Base-by-base conservation (phyloP, 1,284 basidiomycete species). In the Boletellus deceptivus region DNA sequence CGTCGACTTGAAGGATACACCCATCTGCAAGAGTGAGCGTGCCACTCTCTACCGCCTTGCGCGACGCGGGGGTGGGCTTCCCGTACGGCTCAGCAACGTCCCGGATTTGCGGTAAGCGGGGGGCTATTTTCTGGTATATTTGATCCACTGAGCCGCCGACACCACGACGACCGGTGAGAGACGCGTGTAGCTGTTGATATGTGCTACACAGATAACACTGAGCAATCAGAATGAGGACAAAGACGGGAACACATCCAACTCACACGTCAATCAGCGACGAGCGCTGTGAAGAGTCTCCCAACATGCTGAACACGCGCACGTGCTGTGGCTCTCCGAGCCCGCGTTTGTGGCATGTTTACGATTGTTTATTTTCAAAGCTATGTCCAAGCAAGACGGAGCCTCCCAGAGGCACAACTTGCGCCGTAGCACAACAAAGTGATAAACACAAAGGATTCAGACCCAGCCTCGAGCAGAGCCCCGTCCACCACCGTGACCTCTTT, bases 401-500 rank as follows among this genome's bases (percentile, higher is more conserved):
- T 6, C 27, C 35, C 35, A 37, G 27, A 8, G 17, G n/a, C 18
- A 6, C 36, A 37, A 20, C 7, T 43, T n/a, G n/a, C n/a, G 13
- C 4, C 10, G 34, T 22, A 5, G 22, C 11, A 11, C 1, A 24
- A 10, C 24, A 43, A 25, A 25, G 8, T 9, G 25, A 9, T 25
- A n/a, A n/a, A n/a, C n/a, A n/a, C n/a, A 37, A 20, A 37, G 11
- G 37, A 37, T 36, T 69, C 67, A 84, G 40, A 78, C 79, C 85
- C 84, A 89, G 36, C 84, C 84, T 38, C 77, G 72, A 20, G 86
- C 87, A 39, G 86, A 77, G 4, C 88, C 88, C 50, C 80, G 73
- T 11, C 89, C 88, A 35, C 82, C 88, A 24, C 88, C 89, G 65
- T 91, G 89, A 6, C 87, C 88, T 42, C 80, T 72, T 66, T 91